A percentile compares a stretch with the other conserved stretches of the same genome.
These are phyloP conservation scores for Globisporangium acanthophoron DNA, from an alignment of 352 stramenopile genomes.

Conservation along the genomic window DNA sequence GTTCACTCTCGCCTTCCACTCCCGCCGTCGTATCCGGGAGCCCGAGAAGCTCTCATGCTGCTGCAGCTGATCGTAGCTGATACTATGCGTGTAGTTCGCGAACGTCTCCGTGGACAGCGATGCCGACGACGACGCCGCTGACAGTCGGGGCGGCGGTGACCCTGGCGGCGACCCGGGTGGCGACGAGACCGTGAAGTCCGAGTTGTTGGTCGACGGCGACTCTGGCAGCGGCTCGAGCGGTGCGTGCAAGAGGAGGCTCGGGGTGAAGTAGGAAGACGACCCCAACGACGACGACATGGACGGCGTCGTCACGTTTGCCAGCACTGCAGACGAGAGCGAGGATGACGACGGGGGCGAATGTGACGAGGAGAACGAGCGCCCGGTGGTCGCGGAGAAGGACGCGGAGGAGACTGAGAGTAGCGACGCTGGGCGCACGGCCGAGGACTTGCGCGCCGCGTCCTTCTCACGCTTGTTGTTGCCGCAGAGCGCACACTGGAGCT, in stretches of 20 bases:
- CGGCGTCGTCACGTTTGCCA: neutral
- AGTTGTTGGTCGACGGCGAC: slow-evolving; percentile 12
- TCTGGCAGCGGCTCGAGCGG: slow-evolving; percentile 14
- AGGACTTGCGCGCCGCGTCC: slow-evolving; percentile 19
- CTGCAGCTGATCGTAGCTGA: neutral
- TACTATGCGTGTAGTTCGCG: neutral
- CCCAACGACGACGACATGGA: neutral
- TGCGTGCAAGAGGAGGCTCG: slow-evolving; percentile 10
- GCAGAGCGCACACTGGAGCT: slow-evolving; percentile 41
- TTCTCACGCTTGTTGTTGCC: slow-evolving; percentile 33
- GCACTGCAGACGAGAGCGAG: neutral
- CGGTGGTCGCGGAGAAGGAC: neutral
- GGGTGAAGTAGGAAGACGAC: slow-evolving; percentile 5
- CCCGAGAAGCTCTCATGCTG: slow-evolving; percentile 4
- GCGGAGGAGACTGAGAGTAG: slow-evolving; percentile 24
- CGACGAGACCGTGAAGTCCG: slow-evolving; percentile 1
- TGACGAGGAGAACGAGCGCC: slow-evolving; percentile 23
- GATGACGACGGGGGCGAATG: slow-evolving; percentile 1
- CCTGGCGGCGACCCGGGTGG: slow-evolving; percentile 6
- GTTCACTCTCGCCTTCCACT: slow-evolving; percentile 28
- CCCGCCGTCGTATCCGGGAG: slow-evolving; percentile 23
- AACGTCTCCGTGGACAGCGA: neutral
- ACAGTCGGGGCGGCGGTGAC: slow-evolving; percentile 3
- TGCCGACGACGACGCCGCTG: neutral
- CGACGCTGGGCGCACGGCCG: slow-evolving; percentile 22